phyloP scores from a whole-genome alignment of 805 yeast species.

The Starmera caribaea region DNA sequence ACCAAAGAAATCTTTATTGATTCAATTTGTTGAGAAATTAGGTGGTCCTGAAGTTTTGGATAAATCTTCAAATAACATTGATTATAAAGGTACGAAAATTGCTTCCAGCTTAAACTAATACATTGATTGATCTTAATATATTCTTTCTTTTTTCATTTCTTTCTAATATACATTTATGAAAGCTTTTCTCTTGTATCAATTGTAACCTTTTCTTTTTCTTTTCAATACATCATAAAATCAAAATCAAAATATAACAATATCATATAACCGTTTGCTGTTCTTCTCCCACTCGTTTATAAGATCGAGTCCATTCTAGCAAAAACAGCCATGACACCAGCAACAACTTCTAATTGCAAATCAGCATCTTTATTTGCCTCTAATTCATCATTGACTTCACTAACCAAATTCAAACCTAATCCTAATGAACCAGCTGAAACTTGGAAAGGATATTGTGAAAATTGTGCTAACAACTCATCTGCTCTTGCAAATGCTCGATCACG shows the following conservation, averaged over 20 bases:
- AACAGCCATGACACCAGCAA: conserved; percentile 87
- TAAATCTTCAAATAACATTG: conserved; percentile 3
- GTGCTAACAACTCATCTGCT: conserved; percentile 84
- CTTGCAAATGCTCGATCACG: conserved; percentile 88
- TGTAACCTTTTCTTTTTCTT: no score
- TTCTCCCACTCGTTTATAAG: conserved; percentile 29
- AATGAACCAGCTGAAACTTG: conserved; percentile 45
- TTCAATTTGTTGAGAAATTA: conserved; percentile 31
- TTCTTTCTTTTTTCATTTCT: not conserved
- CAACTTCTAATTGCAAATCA: conserved; percentile 72
- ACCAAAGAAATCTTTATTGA: conserved; percentile 25
- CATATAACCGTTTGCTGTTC: not conserved
- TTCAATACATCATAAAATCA: not conserved
- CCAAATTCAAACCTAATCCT: conserved; percentile 66
- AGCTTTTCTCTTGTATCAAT: no score
- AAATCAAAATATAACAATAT: not conserved
- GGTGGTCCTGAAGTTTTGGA: conserved; percentile 7
- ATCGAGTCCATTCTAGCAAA: conserved; percentile 90
- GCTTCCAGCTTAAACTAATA: conserved; percentile 4
- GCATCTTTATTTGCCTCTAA: conserved; percentile 26
- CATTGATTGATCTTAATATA: no score
- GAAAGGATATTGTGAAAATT: conserved; percentile 83
- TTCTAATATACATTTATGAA: not conserved
- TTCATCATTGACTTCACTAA: conserved; percentile 34
- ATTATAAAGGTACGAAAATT: conserved; percentile 6